phyloP scores from a whole-genome alignment of 768 basidiomycete genomes.

The Galerina marginata region DNA sequence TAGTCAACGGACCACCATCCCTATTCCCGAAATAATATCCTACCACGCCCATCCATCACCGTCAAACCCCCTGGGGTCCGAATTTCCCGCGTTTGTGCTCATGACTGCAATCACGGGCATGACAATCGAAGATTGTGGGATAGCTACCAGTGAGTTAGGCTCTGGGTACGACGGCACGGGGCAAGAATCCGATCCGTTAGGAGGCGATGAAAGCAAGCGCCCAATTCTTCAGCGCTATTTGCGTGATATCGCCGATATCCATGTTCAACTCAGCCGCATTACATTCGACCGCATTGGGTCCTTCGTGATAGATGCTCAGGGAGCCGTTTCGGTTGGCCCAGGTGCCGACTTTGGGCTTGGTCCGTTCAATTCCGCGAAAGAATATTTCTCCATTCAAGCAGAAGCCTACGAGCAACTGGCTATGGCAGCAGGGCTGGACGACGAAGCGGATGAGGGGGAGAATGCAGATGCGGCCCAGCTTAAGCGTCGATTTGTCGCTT shows the following conservation, averaged over 20 bases:
- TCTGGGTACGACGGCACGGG: conserved; percentile 22
- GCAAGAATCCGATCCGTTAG: conserved; percentile 32
- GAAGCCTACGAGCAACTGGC: conserved; percentile 47
- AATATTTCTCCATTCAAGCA: conserved; percentile 44
- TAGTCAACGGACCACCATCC: conserved; percentile 44
- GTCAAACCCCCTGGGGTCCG: conserved; percentile 40
- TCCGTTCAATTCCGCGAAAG: conserved; percentile 43
- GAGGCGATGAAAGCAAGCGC: conserved; percentile 39
- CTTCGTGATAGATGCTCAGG: conserved; percentile 39
- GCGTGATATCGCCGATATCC: conserved; percentile 46
- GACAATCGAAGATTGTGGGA: conserved; percentile 48
- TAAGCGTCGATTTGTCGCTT: conserved; percentile 43
- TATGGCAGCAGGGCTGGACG: conserved; percentile 35
- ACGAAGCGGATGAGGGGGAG: conserved; percentile 29
- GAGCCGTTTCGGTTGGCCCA: conserved; percentile 42
- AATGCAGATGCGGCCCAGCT: conserved; percentile 32
- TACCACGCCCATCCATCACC: conserved; percentile 40
- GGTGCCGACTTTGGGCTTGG: conserved; percentile 48
- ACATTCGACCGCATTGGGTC: conserved; percentile 46
- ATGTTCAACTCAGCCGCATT: conserved; percentile 44
- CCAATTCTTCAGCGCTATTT: conserved; percentile 43
- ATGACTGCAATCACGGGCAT: conserved; percentile 46
- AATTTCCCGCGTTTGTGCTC: conserved; percentile 46
- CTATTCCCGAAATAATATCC: conserved; percentile 43
- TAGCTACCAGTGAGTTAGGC: conserved; percentile 39